Evolutionary conservation across 2,329 filamentous ascomycete species (phyloP).

Genomic region (Bertia moriformis): DNA sequence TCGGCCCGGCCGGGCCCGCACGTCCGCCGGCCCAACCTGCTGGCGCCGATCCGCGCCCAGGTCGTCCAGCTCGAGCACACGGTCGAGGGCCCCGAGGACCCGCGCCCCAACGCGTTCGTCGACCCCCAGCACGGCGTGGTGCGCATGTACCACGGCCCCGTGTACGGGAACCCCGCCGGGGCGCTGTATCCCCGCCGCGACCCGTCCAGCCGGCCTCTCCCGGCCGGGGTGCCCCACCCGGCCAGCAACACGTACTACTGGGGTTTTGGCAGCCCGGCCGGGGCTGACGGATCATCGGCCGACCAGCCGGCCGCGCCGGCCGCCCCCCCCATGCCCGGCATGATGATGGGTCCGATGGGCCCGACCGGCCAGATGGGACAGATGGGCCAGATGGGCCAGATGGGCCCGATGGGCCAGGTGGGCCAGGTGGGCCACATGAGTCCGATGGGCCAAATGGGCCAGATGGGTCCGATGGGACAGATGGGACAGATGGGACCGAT

Average conservation of each 20-base stretch:
- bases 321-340: no score
- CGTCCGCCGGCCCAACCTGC: conserved; percentile 23
- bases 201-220: conserved; percentile 15
- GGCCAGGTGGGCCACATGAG: no score
- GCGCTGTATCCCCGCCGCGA: conserved; percentile 28
- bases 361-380: no score
- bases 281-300: no score
- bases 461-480: no score
- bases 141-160: conserved; percentile 40
- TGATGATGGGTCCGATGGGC: no score
- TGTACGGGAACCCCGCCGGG: conserved; percentile 34
- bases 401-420: no score
- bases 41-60: conserved; percentile 30
- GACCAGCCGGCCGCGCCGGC: no score
- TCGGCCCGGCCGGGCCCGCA: no score
- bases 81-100: conserved; percentile 33
- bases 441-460: no score
- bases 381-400: no score
- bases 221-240: conserved; percentile 27
- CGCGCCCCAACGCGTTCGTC: conserved; percentile 43
- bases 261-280: conserved; percentile 18
- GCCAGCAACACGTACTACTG: conserved; percentile 25
- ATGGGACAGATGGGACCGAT: conserved; percentile 3
- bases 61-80: conserved; percentile 40
- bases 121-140: conserved; percentile 34